These are phyloP conservation scores for Hanseniaspora mollemarum DNA, from an alignment of 805 yeast genomes.

Conservation along the genomic window DNA sequence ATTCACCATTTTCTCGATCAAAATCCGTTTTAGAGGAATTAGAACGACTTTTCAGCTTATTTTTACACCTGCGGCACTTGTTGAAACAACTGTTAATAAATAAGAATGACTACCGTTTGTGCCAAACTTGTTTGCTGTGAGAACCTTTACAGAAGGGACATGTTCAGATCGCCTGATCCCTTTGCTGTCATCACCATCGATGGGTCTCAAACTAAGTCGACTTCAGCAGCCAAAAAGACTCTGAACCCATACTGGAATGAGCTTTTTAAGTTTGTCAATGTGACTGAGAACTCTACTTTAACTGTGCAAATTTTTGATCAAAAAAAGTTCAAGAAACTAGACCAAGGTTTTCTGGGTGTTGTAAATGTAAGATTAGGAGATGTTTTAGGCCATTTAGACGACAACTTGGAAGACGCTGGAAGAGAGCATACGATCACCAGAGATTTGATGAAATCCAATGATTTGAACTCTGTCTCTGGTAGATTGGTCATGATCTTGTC, in stretches of 20 bases:
- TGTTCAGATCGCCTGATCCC: conserved; percentile 93
- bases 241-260: conserved; percentile 98
- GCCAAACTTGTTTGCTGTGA: conserved; percentile 91
- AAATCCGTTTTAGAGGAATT: too few species aligned
- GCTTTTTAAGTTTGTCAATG: conserved; percentile 62
- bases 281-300: conserved; percentile 67
- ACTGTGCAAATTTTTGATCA: conserved; percentile 95
- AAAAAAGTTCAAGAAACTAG: conserved; percentile 93
- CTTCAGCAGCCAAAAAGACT: conserved; percentile 86
- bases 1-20: too few species aligned
- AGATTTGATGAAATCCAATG: conserved; percentile 83
- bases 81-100: too few species aligned
- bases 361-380: conserved; percentile 85
- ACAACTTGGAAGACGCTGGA: conserved; percentile 22
- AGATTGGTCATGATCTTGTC: conserved; percentile 70
- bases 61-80: too few species aligned
- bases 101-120: conserved; percentile 33
- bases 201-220: conserved; percentile 90
- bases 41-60: too few species aligned
- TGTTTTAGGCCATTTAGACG: conserved; percentile 48
- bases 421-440: conserved; percentile 80
- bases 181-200: conserved; percentile 96
- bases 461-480: conserved; percentile 86
- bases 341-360: conserved; percentile 95
- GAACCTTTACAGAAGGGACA: conserved; percentile 87